Conservation (phyloP, 805 yeast species). For the Yamadazyma takamatsuzukensis region DNA sequence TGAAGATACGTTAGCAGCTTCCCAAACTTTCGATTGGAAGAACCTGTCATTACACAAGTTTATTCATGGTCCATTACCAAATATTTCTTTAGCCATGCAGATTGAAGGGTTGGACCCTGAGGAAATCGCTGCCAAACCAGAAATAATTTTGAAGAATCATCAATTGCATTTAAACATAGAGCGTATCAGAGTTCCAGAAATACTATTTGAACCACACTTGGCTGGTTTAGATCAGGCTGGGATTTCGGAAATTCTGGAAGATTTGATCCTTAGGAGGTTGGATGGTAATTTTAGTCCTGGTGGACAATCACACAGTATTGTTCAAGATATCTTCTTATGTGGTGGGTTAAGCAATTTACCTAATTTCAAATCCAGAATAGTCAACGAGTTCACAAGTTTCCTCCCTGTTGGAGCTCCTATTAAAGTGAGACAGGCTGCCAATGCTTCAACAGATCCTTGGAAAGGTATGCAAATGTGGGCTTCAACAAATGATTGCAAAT, state of each 20-base stretch:
- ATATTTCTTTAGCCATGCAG: constrained; percentile 52
- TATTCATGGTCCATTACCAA: constrained; percentile 85
- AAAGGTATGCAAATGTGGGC: constrained; percentile 89
- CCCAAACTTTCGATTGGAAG: constrained; percentile 76
- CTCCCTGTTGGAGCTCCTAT: constrained; percentile 68
- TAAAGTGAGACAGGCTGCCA: constrained; percentile 56
- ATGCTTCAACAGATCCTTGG: constrained; percentile 86
- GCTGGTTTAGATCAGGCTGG: constrained; percentile 98
- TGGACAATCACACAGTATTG: constrained; percentile 50
- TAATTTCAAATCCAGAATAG: constrained; percentile 66
- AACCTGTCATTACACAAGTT: constrained; percentile 76
- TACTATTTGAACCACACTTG: constrained; percentile 85
- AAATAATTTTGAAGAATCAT: constrained; percentile 79
- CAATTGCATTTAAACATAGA: constrained; percentile 90
- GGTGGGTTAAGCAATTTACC: constrained; percentile 78
- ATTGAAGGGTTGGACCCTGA: constrained; percentile 39
- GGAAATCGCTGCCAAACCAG: constrained; percentile 46
- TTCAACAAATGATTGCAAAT: constrained; percentile 38
- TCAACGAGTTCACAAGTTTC: constrained; percentile 61
- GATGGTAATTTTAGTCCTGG: constrained; percentile 50
- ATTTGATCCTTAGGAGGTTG: constrained; percentile 57
- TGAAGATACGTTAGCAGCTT: constrained; percentile 76
- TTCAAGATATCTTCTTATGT: constrained; percentile 72
- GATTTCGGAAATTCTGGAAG: constrained; percentile 70
- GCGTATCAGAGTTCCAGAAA: constrained; percentile 88